These are phyloP conservation scores for Aureobasidium musti DNA, from an alignment of 2,329 filamentous ascomycete species.

Conservation along the genomic window DNA sequence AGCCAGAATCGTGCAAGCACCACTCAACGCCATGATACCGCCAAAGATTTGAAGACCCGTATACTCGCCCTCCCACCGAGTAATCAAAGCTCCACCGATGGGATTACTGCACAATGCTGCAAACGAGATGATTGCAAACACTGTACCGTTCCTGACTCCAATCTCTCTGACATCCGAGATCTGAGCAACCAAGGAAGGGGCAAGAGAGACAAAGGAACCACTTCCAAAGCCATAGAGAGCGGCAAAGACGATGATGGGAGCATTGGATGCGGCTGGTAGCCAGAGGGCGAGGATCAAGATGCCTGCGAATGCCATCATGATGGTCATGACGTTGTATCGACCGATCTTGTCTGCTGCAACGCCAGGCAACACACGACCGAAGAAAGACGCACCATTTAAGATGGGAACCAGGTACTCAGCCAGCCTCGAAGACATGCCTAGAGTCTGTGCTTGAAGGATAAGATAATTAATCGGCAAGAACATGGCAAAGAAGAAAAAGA, in stretches of 20 bases:
- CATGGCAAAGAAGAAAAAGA: slow-evolving; percentile 63
- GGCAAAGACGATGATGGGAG: slow-evolving; percentile 64
- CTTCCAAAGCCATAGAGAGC: slow-evolving; percentile 70
- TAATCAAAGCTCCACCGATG: slow-evolving; percentile 53
- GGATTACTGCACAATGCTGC: slow-evolving; percentile 65
- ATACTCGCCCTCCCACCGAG: slow-evolving; percentile 55
- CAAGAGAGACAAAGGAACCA: slow-evolving; percentile 65
- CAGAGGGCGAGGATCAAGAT: slow-evolving; percentile 58
- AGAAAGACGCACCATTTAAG: slow-evolving; percentile 53
- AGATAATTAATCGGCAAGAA: slow-evolving; percentile 60
- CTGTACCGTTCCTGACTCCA: slow-evolving; percentile 66
- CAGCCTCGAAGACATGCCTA: slow-evolving; percentile 53
- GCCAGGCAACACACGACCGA: slow-evolving; percentile 59
- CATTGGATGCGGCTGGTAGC: slow-evolving; percentile 55
- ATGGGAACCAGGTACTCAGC: slow-evolving; percentile 58
- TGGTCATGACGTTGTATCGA: slow-evolving; percentile 56
- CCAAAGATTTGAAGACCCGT: slow-evolving; percentile 66
- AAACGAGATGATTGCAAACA: slow-evolving; percentile 63
- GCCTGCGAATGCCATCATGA: slow-evolving; percentile 51
- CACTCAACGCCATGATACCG: slow-evolving; percentile 55
- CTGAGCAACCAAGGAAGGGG: slow-evolving; percentile 66
- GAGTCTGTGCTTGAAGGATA: slow-evolving; percentile 48
- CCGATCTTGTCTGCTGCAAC: slow-evolving; percentile 57
- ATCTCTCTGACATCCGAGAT: slow-evolving; percentile 67
- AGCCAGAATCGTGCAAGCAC: slow-evolving; percentile 45